Base-by-base conservation (phyloP, 805 yeast species). In the Crinitomyces ghanaensis region DNA sequence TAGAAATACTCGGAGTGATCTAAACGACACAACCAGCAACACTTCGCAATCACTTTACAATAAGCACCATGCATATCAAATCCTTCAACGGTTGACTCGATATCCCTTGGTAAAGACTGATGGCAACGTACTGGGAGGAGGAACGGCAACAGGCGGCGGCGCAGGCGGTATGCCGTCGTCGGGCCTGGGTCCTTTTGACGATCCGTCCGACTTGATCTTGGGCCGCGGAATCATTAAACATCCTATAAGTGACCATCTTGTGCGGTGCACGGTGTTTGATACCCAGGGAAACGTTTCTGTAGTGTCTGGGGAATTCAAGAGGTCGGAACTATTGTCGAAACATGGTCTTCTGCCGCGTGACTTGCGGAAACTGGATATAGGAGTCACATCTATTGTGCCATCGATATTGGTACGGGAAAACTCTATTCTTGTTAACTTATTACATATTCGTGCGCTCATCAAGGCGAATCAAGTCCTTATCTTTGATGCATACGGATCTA, bases 391-490 rank as follows among this genome's bases (percentile, higher is more conserved):
- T 54, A 82, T 88, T 14, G 86, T 86, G 3, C 98, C 98, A 0
- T 74, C 84, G 13, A 78, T 91, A 29, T 75, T 86, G 39, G 84
- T 85, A 15, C 68, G 96, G 38, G 66, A 71, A 17, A 70, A 71
- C 42, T 78, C 93, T 33, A 80, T 88, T 13, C 61, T 91, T 34
- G 74, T 91, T 31, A 86, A 85, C 51, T 57, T 91, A 49, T 59
- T 91, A 24, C 91, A 86, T 52, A 84, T 91, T 31, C 79, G 91
- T 43, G 97, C 96, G 1, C 64, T 91, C 30, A 72, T 91, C n/a
- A 81, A 79, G 46, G 67, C 72, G 26, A 83, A 88, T 47, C 62
- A 68, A 41, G 93, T 91, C 6, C 68, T 81, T 58, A 68, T 91
- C 1, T 91, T 91, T 55, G 97, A 91, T 49, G 75, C 83, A 9